A percentile compares a stretch with the other conserved stretches of the same genome.
phyloP scores from a whole-genome alignment of 352 stramenopile genomes.

The Blastocystis sp. region DNA sequence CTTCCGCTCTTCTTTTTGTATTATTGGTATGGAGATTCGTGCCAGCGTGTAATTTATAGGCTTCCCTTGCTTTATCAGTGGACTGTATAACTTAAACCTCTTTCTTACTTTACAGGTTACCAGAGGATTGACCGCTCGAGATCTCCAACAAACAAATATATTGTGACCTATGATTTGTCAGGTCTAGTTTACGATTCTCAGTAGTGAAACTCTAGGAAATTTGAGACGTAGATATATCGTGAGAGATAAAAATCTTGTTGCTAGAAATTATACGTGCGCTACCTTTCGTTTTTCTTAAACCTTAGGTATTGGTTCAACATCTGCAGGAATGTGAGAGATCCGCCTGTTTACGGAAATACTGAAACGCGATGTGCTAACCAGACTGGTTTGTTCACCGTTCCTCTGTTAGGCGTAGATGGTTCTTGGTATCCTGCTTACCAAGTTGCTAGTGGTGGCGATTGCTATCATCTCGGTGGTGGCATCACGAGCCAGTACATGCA shows the following conservation, averaged over 20 bases:
- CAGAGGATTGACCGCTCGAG: neutral
- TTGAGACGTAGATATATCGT: conserved; percentile 9
- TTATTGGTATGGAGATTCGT: neutral
- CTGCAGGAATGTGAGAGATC: neutral
- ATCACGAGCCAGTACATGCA: neutral
- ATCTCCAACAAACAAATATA: neutral
- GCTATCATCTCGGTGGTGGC: neutral
- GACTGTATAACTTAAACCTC: neutral
- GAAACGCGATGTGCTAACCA: neutral
- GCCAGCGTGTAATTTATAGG: conserved; percentile 1
- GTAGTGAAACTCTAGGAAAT: neutral
- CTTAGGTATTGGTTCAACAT: conserved; percentile 48
- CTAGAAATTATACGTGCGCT: conserved; percentile 39
- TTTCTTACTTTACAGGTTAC: neutral
- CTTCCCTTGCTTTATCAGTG: neutral
- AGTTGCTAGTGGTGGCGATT: neutral
- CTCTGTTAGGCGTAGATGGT: neutral
- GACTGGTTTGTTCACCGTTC: neutral
- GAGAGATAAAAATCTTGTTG: conserved; percentile 7
- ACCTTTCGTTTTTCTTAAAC: neutral
- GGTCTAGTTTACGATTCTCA: neutral
- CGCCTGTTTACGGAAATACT: conserved; percentile 3
- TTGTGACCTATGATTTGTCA: conserved; percentile 56
- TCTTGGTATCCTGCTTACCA: conserved; percentile 22
- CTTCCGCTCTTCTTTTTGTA: neutral